phyloP scores from a whole-genome alignment of 106 monocot genomes.

The Alisma plantagoaquatica region DNA sequence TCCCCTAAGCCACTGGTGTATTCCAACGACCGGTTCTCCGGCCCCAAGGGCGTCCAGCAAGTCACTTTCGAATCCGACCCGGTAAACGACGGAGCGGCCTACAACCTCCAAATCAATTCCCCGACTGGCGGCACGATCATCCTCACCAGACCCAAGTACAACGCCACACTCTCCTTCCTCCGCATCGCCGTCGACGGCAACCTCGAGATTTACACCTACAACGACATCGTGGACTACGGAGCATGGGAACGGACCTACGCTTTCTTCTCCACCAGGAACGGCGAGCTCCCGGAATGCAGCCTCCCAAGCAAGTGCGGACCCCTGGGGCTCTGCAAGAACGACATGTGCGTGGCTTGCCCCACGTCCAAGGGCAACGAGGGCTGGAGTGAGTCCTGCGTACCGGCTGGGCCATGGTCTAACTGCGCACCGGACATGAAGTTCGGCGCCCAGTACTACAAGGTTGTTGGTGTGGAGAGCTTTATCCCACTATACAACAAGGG shows the following conservation, averaged over 20 bases:
- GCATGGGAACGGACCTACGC: constrained; percentile 11
- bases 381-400: constrained; percentile 27
- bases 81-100: not conserved
- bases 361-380: constrained; percentile 27
- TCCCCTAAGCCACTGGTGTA: constrained; percentile 3
- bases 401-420: not conserved
- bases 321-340: constrained; percentile 37
- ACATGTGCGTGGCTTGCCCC: constrained; percentile 63
- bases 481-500: constrained; percentile 20
- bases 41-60: not conserved
- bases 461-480: constrained; percentile 49
- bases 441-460: constrained; percentile 24
- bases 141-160: constrained; percentile 9
- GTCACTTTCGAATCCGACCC: not conserved
- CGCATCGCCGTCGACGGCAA: constrained; percentile 12
- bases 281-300: constrained; percentile 19
- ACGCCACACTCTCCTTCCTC: constrained; percentile 17
- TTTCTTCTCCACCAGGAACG: constrained; percentile 4
- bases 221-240: not conserved
- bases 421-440: not conserved
- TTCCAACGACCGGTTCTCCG: constrained; percentile 5
- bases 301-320: constrained; percentile 37
- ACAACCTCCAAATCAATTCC: not conserved
- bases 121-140: not conserved
- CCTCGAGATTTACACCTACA: constrained; percentile 12